phyloP scores from a whole-genome alignment of 805 yeast species.

The Saccharomycopsis vini region DNA sequence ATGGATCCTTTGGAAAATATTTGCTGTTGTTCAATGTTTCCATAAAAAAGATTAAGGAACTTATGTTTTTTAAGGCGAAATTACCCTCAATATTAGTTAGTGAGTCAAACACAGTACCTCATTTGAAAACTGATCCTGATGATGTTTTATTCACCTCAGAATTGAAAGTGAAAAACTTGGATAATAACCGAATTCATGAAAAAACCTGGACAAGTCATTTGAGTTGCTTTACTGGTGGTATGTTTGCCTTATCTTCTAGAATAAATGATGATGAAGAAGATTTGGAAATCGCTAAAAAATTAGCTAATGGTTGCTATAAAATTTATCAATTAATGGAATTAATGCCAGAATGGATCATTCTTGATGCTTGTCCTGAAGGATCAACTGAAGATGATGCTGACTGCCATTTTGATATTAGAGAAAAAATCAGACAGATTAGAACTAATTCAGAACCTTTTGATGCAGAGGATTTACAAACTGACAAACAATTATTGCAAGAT shows the following conservation, averaged over 20 bases:
- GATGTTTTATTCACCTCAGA: slow-evolving; percentile 19
- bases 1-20: slow-evolving; percentile 32
- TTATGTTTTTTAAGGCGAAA: slow-evolving; percentile 37
- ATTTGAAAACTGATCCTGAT: slow-evolving; percentile 17
- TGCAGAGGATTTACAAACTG: neutral
- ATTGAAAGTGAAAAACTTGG: slow-evolving; percentile 22
- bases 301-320: slow-evolving; percentile 42
- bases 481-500: slow-evolving; percentile 6
- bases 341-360: slow-evolving; percentile 36
- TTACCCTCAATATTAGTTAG: slow-evolving; percentile 27
- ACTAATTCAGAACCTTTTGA: slow-evolving; percentile 11
- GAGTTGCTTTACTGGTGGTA: slow-evolving; percentile 46
- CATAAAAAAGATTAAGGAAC: slow-evolving; percentile 30
- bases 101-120: slow-evolving; percentile 14
- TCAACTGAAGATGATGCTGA: slow-evolving; percentile 16
- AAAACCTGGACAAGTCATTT: slow-evolving; percentile 31
- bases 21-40: slow-evolving; percentile 27
- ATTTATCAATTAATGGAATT: slow-evolving; percentile 33
- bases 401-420: slow-evolving; percentile 22
- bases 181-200: slow-evolving; percentile 15
- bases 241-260: slow-evolving; percentile 40
- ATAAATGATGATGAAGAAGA: slow-evolving; percentile 26
- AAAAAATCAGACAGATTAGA: slow-evolving; percentile 10
- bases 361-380: slow-evolving; percentile 23
- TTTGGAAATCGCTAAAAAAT: slow-evolving; percentile 31